phyloP scores from a whole-genome alignment of 257 asterid genomes.

The Vinca minor region DNA sequence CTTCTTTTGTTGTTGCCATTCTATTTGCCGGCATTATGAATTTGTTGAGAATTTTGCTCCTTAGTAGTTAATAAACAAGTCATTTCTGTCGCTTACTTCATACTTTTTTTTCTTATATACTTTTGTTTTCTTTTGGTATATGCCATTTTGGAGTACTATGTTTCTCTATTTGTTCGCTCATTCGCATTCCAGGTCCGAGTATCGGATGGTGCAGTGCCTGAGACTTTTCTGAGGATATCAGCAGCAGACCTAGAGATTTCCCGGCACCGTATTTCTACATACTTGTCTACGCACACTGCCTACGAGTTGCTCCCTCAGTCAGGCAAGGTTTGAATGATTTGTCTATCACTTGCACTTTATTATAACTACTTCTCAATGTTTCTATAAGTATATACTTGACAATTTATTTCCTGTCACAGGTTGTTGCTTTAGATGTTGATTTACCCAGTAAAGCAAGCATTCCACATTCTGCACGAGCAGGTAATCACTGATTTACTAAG shows the following conservation, averaged over 20 bases:
- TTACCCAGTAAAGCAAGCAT: slow-evolving; percentile 86
- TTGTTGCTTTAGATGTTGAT: slow-evolving; percentile 71
- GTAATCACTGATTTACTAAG: slow-evolving; percentile 26
- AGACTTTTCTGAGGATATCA: slow-evolving; percentile 48
- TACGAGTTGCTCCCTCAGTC: slow-evolving; percentile 92
- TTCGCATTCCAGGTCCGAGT: slow-evolving; percentile 48
- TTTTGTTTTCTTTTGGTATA: neutral
- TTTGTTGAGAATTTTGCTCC: neutral
- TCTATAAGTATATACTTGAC: neutral
- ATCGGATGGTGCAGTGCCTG: slow-evolving; percentile 52
- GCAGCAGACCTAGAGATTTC: slow-evolving; percentile 68
- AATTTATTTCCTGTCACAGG: slow-evolving; percentile 27
- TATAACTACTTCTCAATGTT: slow-evolving; percentile 3
- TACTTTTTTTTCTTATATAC: neutral
- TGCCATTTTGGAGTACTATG: neutral
- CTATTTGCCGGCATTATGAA: neutral
- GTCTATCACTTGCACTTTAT: slow-evolving; percentile 9
- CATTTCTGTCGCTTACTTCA: neutral
- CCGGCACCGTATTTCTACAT: slow-evolving; percentile 60
- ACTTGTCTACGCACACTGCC: slow-evolving; percentile 66
- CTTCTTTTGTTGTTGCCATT: neutral
- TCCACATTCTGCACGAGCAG: slow-evolving; percentile 91
- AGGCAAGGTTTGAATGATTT: slow-evolving; percentile 59
- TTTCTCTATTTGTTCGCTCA: neutral
- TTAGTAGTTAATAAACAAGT: neutral